A percentile compares a stretch with the other conserved stretches of the same genome.
Conservation (phyloP, 208 protist species). For the Wallacemonas sp. region DNA sequence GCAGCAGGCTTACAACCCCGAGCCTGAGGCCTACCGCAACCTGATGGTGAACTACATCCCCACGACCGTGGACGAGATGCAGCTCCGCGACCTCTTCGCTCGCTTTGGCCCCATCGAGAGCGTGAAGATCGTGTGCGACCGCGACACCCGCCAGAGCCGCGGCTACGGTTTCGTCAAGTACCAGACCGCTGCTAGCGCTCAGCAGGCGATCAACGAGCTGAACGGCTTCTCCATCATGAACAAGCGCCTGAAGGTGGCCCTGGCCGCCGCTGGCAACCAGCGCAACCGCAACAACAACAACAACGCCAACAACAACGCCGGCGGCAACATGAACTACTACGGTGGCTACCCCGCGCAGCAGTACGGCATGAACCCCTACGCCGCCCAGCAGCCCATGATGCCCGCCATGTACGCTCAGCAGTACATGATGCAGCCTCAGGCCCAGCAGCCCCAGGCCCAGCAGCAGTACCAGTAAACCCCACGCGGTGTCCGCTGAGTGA, state of each 20-base stretch:
- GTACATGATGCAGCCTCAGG: conserved; percentile 62
- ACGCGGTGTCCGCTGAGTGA: too few species aligned
- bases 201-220: conserved; percentile 43
- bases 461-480: conserved; percentile 38
- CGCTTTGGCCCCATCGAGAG: conserved; percentile 70
- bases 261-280: conserved; percentile 39
- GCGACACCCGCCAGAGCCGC: conserved; percentile 72
- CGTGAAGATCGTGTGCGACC: conserved; percentile 81
- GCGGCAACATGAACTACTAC: conserved; percentile 47
- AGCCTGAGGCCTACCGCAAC: conserved; percentile 58
- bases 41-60: conserved; percentile 85
- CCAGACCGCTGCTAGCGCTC: conserved; percentile 61
- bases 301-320: conserved; percentile 17
- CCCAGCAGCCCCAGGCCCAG: conserved; percentile 64
- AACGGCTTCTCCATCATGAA: conserved; percentile 41
- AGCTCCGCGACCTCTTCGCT: conserved; percentile 69
- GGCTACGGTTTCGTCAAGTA: conserved; percentile 93
- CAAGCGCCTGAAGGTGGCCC: conserved; percentile 56
- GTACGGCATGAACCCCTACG: conserved; percentile 51
- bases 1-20: conserved; percentile 32
- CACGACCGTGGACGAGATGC: conserved; percentile 62
- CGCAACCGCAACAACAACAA: conserved; percentile 18
- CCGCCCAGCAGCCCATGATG: conserved; percentile 11
- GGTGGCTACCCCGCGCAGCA: conserved; percentile 57
- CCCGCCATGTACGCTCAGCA: conserved; percentile 53